phyloP scores from a whole-genome alignment of 1,284 basidiomycete species.

The Agaricales sp. region DNA sequence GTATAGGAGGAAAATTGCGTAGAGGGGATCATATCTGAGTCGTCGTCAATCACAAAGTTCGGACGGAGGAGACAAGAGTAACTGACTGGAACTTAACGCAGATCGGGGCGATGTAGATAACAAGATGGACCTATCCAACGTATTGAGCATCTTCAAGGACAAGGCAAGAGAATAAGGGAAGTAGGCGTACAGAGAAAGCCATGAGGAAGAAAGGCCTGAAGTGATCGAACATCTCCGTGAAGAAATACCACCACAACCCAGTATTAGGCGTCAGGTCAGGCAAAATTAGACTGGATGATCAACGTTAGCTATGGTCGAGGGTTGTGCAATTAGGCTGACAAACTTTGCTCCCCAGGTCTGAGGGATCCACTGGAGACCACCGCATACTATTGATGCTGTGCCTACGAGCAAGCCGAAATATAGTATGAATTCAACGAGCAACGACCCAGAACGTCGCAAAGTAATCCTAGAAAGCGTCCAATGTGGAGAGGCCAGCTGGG shows the following conservation, averaged over 20 bases:
- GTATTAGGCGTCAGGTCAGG: conserved; percentile 89
- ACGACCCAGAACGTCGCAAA: conserved; percentile 25
- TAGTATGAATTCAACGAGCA: conserved; percentile 35
- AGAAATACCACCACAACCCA: conserved; percentile 99
- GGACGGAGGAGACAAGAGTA: neutral
- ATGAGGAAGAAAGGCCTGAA: conserved; percentile 93
- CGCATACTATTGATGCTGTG: conserved; percentile 42
- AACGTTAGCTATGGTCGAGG: conserved; percentile 5
- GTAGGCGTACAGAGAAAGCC: conserved; percentile 77
- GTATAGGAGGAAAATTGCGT: conserved; percentile 66
- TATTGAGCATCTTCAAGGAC: conserved; percentile 12
- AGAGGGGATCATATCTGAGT: conserved; percentile 73
- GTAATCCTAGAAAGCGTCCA: too few species aligned
- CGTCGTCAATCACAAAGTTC: neutral
- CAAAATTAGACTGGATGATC: conserved; percentile 44
- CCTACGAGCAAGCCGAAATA: conserved; percentile 41
- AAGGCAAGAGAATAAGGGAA: conserved; percentile 5
- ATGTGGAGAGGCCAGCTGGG: conserved; percentile 56
- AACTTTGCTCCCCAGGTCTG: conserved; percentile 83
- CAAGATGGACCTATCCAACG: conserved; percentile 61
- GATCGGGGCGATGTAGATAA: conserved; percentile 79
- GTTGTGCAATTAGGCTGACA: conserved; percentile 18
- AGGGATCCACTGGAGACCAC: conserved; percentile 54
- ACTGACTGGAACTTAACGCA: conserved; percentile 80
- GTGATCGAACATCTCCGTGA: conserved; percentile 99